Evolutionary conservation across 345 rosid species (phyloP).

Genomic region (Lepidium didymum): DNA sequence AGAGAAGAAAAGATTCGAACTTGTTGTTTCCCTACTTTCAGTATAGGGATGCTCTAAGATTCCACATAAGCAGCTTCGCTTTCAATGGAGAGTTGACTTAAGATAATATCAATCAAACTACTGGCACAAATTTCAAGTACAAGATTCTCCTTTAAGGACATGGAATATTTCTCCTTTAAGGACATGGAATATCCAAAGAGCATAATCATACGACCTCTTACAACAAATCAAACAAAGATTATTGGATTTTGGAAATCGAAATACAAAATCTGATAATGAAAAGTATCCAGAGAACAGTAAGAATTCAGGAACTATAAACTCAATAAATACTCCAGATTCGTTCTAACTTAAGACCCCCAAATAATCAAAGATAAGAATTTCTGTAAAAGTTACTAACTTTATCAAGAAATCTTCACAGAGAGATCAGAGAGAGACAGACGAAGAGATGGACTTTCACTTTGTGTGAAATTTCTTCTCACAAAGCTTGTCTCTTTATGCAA

Average conservation of each 20-base stretch:
- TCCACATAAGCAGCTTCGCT: neutral
- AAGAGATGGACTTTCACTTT: conserved; percentile 9
- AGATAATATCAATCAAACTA: conserved; percentile 17
- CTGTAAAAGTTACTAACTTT: conserved; percentile 32
- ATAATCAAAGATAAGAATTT: neutral
- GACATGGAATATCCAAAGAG: neutral
- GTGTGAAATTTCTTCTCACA: neutral
- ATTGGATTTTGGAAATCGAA: neutral
- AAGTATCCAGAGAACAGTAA: neutral
- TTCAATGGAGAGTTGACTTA: conserved; percentile 20
- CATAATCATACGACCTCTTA: neutral
- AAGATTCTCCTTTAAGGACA: conserved; percentile 3
- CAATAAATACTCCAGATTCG: neutral
- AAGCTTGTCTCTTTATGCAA: conserved; percentile 10
- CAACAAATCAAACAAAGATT: neutral
- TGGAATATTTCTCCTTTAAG: neutral
- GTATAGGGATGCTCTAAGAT: neutral
- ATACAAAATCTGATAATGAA: neutral
- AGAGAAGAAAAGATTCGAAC: conserved; percentile 1
- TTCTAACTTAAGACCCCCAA: neutral
- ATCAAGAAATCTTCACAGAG: conserved; percentile 16
- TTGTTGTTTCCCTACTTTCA: neutral
- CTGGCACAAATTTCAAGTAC: conserved; percentile 8
- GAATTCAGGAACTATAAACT: neutral
- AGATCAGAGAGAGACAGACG: neutral